Percentiles rank a stretch among this genome's conserved stretches.
Evolutionary conservation across 2,329 filamentous ascomycete genomes (phyloP).

Genomic region (Fusarium sp.): DNA sequence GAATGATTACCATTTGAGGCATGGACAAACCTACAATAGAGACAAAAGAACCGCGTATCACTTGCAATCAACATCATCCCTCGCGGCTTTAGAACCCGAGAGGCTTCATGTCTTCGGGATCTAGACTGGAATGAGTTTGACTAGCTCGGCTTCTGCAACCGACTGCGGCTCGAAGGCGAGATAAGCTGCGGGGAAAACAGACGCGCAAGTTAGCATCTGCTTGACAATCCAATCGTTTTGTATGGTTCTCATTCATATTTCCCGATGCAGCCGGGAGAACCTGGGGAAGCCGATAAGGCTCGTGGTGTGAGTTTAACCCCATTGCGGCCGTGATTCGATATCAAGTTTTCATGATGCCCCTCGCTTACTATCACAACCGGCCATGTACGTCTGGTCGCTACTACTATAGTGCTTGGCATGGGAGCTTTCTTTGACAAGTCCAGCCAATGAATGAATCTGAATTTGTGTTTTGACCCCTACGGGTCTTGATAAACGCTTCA

Average conservation of each 20-base stretch:
- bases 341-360: no score
- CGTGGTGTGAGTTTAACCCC: no score
- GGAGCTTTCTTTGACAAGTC: not conserved
- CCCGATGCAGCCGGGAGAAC: constrained; percentile 7
- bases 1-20: no score
- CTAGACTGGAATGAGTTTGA: not conserved
- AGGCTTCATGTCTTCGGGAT: not conserved
- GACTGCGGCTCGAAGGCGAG: not conserved
- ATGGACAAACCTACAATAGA: no score
- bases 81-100: not conserved
- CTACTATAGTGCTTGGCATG: not conserved
- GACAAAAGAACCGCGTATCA: not conserved
- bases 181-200: not conserved
- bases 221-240: not conserved
- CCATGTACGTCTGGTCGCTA: not conserved
- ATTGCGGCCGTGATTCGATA: no score
- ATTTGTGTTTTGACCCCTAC: constrained; percentile 2
- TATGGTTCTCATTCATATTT: not conserved
- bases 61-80: not conserved
- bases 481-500: not conserved
- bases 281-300: not conserved
- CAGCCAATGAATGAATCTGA: not conserved
- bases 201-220: no score
- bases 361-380: no score
- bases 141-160: not conserved